Evolutionary conservation across 192 early-diverging fungal species (phyloP), one percentile per base, ranked within the genome.

Genomic region (Haplosporangium gracile): DNA sequence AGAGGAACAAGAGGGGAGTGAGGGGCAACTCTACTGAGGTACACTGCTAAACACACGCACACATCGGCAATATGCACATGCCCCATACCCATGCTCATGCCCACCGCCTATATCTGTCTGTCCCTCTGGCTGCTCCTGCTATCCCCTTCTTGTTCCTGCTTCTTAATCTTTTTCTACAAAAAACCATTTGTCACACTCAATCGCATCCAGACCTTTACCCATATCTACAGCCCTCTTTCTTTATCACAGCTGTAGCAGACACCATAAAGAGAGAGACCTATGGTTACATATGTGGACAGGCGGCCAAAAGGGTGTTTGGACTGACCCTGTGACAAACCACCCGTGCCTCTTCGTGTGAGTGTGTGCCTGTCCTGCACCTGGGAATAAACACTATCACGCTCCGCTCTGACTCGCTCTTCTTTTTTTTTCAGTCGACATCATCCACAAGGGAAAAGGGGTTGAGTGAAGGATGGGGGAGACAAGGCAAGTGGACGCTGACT

Each of bases 241-340:
- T 22, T 20, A 51, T 51, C 24, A 26, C 24, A 57, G n/a, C 55
- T 57, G 24, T n/a, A 57, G 55, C n/a, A 57, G 5, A n/a, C 42
- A 43, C 0, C 5, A 22, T 15, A 1, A 57, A 57, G n/a, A 32
- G 60, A 24, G 60, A 29, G 11, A 15, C 43, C 11, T 11, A 29
- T 26, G n/a, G 60, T 8, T 26, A 65, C 29, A 32, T 32, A 4
- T 15, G 11, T 65, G 60, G 60, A 10, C 60, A 65, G 60, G 60
- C 60, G 60, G 60, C 60, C 60, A 65, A 65, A 11, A 65, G 60
- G 60, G 60, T 65, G 60, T 32, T 65, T 32, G 60, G 60, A 32
- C 60, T 65, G 60, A 65, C 60, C 60, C 60, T 65, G 60, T 65
- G 60, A 65, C 60, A 65, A 60, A 65, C 60, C 60, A 65, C 32